Base-by-base conservation (phyloP, 1,139 yeast genomes). In the Protomyces lactucae-debilis region DNA sequence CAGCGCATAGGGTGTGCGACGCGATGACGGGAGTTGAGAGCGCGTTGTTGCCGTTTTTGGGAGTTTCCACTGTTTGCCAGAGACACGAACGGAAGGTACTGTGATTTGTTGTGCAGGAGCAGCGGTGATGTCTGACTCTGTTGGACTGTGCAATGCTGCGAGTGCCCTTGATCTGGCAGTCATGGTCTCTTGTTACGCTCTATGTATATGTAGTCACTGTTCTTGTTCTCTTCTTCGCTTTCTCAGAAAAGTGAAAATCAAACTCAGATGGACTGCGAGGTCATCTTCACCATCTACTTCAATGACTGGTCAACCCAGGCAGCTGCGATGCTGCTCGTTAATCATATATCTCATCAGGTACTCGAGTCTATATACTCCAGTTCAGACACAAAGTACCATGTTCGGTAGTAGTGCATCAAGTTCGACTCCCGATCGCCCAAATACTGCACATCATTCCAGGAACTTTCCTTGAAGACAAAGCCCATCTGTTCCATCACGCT, bases 301-400 rank as follows among this genome's bases (percentile, higher is more conserved):
- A 21, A 2, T 21, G 2, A 2, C 23, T 6, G 5, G 32, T 3
- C 32, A 28, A 1, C 32, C 1, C 8, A 6, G 9, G 32, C 8
- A 28, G 32, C 32, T 28, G 32, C 32, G 32, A 6, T 3, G 32
- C 32, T 28, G 32, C 5, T 28, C 32, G 14, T 39, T 10, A 5
- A 12, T 39, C 43, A 10, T n/a, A 37, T 4, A 37, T 6, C 0
- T 37, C 43, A n/a, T 6, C 4, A 10, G 9, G 16, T 37, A 6
- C 9, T 37, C 12, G 9, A 37, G 16, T 9, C 14, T 37, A 10
- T 1, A 10, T 10, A 1, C 14, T 37, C 16, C 3, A 37, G 2
- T 37, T 9, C 39, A 18, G 70, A 70, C 14, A 86, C 84, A 92
- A 95, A 89, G 71, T 78, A 88, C 67, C 85, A 90, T 70, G 93